These are phyloP conservation scores for Tulasnella sp. DNA, from an alignment of 768 basidiomycete species.

Conservation along the genomic window DNA sequence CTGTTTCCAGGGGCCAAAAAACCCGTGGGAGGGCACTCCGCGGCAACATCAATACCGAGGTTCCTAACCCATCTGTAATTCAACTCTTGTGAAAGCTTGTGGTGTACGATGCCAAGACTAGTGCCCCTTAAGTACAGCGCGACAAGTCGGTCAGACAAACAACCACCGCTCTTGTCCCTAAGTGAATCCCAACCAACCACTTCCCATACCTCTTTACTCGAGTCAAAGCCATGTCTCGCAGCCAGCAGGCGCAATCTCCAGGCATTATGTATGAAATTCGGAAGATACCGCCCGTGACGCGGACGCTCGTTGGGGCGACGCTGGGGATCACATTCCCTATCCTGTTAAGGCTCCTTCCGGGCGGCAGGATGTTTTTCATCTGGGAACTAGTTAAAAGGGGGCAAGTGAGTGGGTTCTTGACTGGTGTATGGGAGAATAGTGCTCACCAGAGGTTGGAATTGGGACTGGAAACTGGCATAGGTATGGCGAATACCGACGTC, in stretches of 20 bases:
- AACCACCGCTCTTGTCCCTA: neutral
- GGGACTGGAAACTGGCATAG: slow-evolving; percentile 38
- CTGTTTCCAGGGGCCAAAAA: neutral
- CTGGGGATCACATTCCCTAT: slow-evolving; percentile 57
- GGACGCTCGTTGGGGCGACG: slow-evolving; percentile 59
- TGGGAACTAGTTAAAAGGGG: slow-evolving; percentile 45
- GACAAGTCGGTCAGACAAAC: neutral
- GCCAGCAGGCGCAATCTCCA: neutral
- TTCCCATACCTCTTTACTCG: no score
- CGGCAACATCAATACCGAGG: neutral
- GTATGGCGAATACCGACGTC: slow-evolving; percentile 70
- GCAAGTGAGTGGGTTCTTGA: slow-evolving; percentile 46
- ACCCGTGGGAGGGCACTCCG: neutral
- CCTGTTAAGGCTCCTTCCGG: slow-evolving; percentile 50
- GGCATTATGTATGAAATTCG: slow-evolving; percentile 49
- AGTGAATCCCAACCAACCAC: no score
- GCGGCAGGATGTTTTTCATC: slow-evolving; percentile 55
- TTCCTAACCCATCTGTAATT: no score
- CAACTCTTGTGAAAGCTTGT: no score
- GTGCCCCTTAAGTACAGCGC: no score
- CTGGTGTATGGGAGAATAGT: no score
- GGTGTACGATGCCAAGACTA: no score
- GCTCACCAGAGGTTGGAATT: neutral
- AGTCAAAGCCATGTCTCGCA: slow-evolving; percentile 15
- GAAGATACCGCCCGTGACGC: slow-evolving; percentile 81